Conservation (phyloP, 331 rosid genomes). For the Malus hybrid region DNA sequence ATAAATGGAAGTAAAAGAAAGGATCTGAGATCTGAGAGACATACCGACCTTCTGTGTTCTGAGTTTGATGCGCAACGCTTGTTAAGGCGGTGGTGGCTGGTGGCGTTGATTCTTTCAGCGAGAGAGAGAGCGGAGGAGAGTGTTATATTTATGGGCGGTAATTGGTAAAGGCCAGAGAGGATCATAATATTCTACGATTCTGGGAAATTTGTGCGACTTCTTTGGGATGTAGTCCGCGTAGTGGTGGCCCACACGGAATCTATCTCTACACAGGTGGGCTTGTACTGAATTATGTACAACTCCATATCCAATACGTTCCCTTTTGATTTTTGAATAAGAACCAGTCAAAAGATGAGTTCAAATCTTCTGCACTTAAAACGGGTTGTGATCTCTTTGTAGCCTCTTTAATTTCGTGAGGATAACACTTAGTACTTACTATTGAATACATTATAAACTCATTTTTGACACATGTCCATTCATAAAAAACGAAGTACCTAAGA, state of each 20-base stretch:
- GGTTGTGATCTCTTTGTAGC: too few species aligned
- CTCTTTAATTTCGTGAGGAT: too few species aligned
- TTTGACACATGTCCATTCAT: too few species aligned
- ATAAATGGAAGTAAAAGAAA: background rate
- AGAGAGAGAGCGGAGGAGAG: background rate
- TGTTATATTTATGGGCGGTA: background rate
- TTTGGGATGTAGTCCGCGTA: background rate
- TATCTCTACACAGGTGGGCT: too few species aligned
- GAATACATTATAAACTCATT: too few species aligned
- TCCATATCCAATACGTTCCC: too few species aligned
- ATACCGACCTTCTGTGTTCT: background rate
- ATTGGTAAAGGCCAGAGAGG: background rate
- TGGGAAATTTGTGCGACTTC: background rate
- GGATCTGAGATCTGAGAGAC: conserved; percentile 1
- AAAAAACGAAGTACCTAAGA: too few species aligned
- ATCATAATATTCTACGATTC: background rate
- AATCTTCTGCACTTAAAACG: too few species aligned
- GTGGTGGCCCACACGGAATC: background rate
- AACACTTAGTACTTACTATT: too few species aligned
- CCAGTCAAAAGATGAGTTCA: too few species aligned
- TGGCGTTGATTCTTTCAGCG: background rate
- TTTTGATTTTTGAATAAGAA: too few species aligned
- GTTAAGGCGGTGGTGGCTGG: background rate
- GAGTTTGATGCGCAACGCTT: background rate
- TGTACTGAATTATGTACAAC: too few species aligned